Evolutionary conservation across 495 filamentous ascomycete genomes (phyloP).

Genomic region (Clohesyomyces aquaticus): DNA sequence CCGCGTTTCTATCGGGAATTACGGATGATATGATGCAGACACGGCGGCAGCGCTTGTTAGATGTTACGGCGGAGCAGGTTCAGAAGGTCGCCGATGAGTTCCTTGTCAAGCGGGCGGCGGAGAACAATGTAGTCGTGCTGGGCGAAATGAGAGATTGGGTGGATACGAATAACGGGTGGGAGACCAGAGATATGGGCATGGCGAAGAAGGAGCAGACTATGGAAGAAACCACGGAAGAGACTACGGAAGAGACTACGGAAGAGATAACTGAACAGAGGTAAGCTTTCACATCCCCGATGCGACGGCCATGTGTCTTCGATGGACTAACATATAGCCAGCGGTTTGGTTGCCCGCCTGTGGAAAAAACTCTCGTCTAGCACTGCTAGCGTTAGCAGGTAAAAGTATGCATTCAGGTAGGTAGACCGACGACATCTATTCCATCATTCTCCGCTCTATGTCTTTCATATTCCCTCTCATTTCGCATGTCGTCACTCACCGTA

Average conservation of each 20-base stretch:
- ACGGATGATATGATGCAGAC: constrained; percentile 87
- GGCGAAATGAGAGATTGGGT: constrained; percentile 85
- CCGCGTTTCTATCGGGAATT: constrained; percentile 80
- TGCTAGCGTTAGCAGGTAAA: background rate
- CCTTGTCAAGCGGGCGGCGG: constrained; percentile 69
- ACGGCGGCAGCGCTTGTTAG: constrained; percentile 82
- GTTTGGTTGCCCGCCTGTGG: background rate
- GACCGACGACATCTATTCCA: background rate
- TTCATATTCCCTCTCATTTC: background rate
- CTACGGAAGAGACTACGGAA: no score
- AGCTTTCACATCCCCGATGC: constrained; percentile 7
- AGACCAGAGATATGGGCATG: constrained; percentile 52
- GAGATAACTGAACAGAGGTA: constrained; percentile 9
- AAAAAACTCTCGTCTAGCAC: background rate
- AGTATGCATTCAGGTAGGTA: background rate
- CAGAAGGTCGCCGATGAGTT: constrained; percentile 79
- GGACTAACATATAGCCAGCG: background rate
- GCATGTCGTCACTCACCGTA: no score
- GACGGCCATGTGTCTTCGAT: background rate
- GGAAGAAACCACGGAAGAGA: no score
- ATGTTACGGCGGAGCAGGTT: constrained; percentile 81
- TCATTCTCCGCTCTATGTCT: background rate
- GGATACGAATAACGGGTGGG: constrained; percentile 53
- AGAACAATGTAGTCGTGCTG: constrained; percentile 68
- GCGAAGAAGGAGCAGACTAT: no score